These are phyloP conservation scores for Lepidium africanum DNA, from an alignment of 345 rosid species.

Conservation along the genomic window DNA sequence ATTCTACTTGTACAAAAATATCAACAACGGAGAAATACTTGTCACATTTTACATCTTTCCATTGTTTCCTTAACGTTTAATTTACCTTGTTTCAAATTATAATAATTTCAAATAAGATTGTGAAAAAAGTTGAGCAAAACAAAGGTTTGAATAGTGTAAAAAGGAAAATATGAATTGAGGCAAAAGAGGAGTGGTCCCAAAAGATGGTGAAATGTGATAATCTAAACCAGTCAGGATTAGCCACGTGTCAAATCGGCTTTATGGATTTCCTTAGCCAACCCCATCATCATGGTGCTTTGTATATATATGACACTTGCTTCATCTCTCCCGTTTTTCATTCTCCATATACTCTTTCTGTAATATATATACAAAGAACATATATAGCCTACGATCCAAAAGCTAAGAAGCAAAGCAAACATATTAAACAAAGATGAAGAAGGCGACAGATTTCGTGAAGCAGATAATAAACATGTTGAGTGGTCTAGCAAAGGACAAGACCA, in stretches of 20 bases:
- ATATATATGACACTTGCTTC: neutral
- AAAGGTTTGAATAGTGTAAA: neutral
- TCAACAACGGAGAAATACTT: neutral
- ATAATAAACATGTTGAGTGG: slow-evolving; percentile 27
- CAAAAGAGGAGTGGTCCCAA: slow-evolving; percentile 13
- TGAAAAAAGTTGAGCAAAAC: neutral
- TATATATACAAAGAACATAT: neutral
- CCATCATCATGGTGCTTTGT: slow-evolving; percentile 8
- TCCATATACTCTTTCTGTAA: slow-evolving; percentile 11
- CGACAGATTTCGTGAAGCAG: slow-evolving; percentile 38
- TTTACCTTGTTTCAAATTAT: neutral
- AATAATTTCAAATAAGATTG: neutral
- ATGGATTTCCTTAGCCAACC: slow-evolving; percentile 21
- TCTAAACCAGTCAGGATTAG: neutral
- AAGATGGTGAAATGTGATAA: slow-evolving; percentile 2
- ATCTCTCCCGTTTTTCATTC: slow-evolving; percentile 18
- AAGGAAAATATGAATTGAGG: neutral
- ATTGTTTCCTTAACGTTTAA: slow-evolving; percentile 21
- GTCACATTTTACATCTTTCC: neutral
- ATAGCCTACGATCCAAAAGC: neutral
- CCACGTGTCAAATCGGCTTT: slow-evolving; percentile 7
- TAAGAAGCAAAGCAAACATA: slow-evolving; percentile 7
- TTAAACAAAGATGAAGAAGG: slow-evolving; percentile 33
- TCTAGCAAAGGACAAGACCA: slow-evolving; percentile 36
- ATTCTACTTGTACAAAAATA: neutral